Conservation (phyloP, 2,329 filamentous ascomycete species). For the Penicillium sp. region DNA sequence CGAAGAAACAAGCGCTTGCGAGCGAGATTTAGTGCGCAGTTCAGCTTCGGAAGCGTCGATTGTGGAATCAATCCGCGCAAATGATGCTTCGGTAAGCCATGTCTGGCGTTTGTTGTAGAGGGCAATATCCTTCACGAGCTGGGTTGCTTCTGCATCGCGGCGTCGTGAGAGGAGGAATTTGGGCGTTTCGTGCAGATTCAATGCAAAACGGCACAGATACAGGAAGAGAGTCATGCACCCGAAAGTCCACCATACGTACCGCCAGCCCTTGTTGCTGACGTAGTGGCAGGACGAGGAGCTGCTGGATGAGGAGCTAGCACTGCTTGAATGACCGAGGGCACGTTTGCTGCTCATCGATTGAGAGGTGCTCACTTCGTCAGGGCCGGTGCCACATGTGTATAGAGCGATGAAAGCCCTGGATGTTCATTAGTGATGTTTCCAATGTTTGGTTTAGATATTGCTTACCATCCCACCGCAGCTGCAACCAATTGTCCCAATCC, state of each 20-base stretch:
- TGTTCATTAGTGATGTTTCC: neutral
- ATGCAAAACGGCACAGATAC: constrained; percentile 19
- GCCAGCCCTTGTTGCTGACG: constrained; percentile 25
- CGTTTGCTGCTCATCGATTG: constrained; percentile 5
- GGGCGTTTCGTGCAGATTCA: constrained; percentile 21
- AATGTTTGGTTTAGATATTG: too few relatives aligned
- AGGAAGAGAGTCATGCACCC: constrained; percentile 24
- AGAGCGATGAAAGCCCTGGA: constrained; percentile 23
- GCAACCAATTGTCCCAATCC: constrained; percentile 20
- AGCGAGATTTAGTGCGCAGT: constrained; percentile 4
- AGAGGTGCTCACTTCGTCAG: constrained; percentile 18
- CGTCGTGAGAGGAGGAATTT: constrained; percentile 20
- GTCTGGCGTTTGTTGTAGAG: constrained; percentile 16
- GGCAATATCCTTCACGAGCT: constrained; percentile 23
- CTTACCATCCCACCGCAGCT: constrained; percentile 21
- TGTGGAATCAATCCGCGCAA: constrained; percentile 21
- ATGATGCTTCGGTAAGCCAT: constrained; percentile 21
- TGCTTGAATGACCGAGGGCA: neutral
- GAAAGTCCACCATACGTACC: constrained; percentile 27
- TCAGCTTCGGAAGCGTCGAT: constrained; percentile 11
- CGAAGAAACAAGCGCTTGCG: constrained; percentile 6
- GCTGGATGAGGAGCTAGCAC: neutral
- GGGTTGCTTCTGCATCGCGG: constrained; percentile 20
- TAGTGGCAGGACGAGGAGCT: constrained; percentile 19
- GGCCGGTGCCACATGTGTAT: constrained; percentile 26